Evolutionary conservation across 164 flowering plant genomes (phyloP).

Genomic region (Magnolia changhungtana): DNA sequence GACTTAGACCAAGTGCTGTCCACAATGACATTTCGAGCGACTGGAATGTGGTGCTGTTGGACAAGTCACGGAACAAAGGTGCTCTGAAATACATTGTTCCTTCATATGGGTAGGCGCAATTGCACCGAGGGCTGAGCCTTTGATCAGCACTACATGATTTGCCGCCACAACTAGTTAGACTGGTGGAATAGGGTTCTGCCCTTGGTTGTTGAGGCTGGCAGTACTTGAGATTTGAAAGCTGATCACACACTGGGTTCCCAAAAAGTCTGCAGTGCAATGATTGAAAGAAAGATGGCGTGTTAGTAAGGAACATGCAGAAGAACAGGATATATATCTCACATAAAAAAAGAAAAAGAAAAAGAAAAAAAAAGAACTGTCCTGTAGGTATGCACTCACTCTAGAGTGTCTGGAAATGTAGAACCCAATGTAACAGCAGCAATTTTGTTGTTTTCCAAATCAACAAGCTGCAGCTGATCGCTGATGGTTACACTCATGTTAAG

Average conservation of each 20-base stretch:
- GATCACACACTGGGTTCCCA: conserved; percentile 75
- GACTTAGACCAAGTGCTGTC: conserved; percentile 50
- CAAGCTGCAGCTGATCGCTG: conserved; percentile 53
- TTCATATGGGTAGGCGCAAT: conserved; percentile 74
- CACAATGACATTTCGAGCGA: conserved; percentile 71
- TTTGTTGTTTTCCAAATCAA: conserved; percentile 68
- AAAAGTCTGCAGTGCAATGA: conserved; percentile 36
- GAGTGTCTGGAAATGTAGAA: conserved; percentile 41
- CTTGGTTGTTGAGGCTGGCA: conserved; percentile 51
- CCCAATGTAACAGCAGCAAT: conserved; percentile 47
- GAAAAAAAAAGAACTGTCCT: background rate
- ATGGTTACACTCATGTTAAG: conserved; percentile 55
- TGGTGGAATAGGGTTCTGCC: conserved; percentile 51
- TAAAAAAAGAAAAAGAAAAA: background rate
- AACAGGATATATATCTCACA: background rate
- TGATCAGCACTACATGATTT: conserved; percentile 46
- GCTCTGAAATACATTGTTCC: conserved; percentile 80
- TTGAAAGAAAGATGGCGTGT: background rate
- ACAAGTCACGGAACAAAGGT: conserved; percentile 65
- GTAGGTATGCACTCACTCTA: conserved; percentile 47
- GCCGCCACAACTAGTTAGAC: conserved; percentile 58
- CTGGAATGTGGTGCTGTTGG: conserved; percentile 54
- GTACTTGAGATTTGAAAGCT: conserved; percentile 33
- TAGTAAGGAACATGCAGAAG: background rate
- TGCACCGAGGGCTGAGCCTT: conserved; percentile 74